These are phyloP conservation scores for Cylindrotheca closterium DNA, from an alignment of 108 stramenopile species.

Conservation along the genomic window DNA sequence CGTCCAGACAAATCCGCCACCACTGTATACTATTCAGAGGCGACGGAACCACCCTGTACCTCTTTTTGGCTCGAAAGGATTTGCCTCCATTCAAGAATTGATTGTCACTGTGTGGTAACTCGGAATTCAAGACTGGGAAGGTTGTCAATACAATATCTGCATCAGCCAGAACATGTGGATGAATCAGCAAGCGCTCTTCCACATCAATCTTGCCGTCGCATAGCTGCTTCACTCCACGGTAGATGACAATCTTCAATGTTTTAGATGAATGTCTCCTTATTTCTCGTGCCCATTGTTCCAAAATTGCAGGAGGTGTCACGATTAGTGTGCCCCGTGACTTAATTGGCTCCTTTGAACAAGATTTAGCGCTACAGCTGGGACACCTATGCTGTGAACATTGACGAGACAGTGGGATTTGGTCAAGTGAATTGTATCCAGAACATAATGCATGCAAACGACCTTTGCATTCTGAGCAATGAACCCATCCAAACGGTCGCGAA, in stretches of 20 bases:
- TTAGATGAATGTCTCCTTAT: slow-evolving; percentile 47
- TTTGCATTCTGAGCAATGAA: slow-evolving; percentile 31
- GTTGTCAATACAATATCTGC: slow-evolving; percentile 65
- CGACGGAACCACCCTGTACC: slow-evolving; percentile 65
- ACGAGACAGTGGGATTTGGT: background rate
- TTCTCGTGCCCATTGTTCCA: slow-evolving; percentile 71
- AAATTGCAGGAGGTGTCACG: slow-evolving; percentile 65
- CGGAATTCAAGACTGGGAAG: slow-evolving; percentile 55
- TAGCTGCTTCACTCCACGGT: slow-evolving; percentile 52
- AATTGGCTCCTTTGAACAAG: slow-evolving; percentile 19
- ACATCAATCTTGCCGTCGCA: background rate
- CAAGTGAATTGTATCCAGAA: slow-evolving; percentile 14
- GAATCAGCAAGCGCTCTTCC: slow-evolving; percentile 26
- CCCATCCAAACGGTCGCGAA: background rate
- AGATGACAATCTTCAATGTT: slow-evolving; percentile 54
- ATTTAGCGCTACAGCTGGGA: slow-evolving; percentile 33
- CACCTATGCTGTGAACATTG: slow-evolving; percentile 22
- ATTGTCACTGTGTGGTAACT: slow-evolving; percentile 68
- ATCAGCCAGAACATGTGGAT: slow-evolving; percentile 61
- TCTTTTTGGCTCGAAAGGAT: slow-evolving; percentile 37
- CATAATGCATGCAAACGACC: slow-evolving; percentile 40
- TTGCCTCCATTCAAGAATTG: slow-evolving; percentile 33
- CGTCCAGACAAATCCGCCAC: slow-evolving; percentile 69
- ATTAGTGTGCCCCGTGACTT: slow-evolving; percentile 65
- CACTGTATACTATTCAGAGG: slow-evolving; percentile 58